A percentile compares a stretch with the other conserved stretches of the same genome.
Conservation (phyloP, 495 filamentous ascomycete species). For the Tuber indicum region DNA sequence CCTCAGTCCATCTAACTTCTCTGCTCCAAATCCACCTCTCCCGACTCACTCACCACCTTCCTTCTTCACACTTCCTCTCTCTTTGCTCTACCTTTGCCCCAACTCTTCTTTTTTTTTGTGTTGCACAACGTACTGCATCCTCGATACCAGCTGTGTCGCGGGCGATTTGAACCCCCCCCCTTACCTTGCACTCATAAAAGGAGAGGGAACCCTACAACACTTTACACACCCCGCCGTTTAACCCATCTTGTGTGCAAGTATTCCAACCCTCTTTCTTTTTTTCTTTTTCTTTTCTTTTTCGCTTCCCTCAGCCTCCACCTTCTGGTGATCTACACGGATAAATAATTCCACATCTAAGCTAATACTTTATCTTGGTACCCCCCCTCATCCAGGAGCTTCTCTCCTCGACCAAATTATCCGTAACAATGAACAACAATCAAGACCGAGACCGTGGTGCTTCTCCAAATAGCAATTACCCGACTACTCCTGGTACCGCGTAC, state of each 20-base stretch:
- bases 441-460: constrained; percentile 60
- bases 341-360: neutral
- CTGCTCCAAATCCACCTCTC: constrained; percentile 22
- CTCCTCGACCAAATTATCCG: constrained; percentile 61
- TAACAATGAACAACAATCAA: constrained; percentile 62
- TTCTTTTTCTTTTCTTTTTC: neutral
- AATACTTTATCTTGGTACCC: neutral
- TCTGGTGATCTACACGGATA: neutral
- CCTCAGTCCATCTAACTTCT: neutral
- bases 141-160: neutral
- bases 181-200: constrained; percentile 18
- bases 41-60: constrained; percentile 33
- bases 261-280: constrained; percentile 4
- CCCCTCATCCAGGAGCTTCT: constrained; percentile 30
- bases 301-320: neutral
- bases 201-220: constrained; percentile 30
- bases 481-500: constrained; percentile 75
- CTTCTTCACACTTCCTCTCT: constrained; percentile 25
- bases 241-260: constrained; percentile 28
- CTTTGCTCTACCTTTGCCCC: constrained; percentile 16
- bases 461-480: constrained; percentile 70
- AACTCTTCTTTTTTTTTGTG: constrained; percentile 30
- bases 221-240: constrained; percentile 44
- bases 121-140: neutral
- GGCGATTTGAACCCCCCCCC: neutral